Conservation (phyloP, 495 filamentous ascomycete species). For the Pyrenula aspistea region DNA sequence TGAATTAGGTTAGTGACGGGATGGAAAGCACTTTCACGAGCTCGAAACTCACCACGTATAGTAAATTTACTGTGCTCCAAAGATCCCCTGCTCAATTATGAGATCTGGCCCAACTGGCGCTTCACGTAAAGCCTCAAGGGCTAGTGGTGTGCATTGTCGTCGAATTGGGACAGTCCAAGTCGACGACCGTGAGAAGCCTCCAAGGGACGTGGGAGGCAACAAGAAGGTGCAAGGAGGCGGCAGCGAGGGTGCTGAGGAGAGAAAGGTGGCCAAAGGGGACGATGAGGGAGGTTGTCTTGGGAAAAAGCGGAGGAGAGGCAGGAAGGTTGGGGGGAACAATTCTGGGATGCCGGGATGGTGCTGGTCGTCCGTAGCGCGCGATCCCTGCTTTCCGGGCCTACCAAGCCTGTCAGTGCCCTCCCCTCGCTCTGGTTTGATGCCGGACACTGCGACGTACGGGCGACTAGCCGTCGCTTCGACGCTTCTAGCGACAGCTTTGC, state of each 20-base stretch:
- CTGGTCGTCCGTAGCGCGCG: neutral
- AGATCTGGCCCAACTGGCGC: neutral
- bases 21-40: no score
- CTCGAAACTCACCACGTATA: no score
- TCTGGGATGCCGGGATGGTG: neutral
- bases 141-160: neutral
- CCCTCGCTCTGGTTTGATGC: no score
- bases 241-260: neutral
- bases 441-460: no score
- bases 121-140: neutral
- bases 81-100: no score
- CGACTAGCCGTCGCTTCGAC: no score
- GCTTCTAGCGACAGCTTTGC: no score
- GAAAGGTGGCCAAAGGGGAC: neutral
- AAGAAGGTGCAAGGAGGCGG: neutral
- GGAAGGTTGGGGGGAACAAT: neutral
- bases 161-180: neutral
- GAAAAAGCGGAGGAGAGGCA: neutral
- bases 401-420: no score
- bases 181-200: neutral
- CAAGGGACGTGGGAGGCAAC: neutral
- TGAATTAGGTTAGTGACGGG: no score
- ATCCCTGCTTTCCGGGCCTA: no score
- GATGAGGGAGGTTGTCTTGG: neutral
- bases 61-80: no score